Evolutionary conservation across 1,139 yeast genomes (phyloP).

Genomic region (Kluyveromyces marxianus): DNA sequence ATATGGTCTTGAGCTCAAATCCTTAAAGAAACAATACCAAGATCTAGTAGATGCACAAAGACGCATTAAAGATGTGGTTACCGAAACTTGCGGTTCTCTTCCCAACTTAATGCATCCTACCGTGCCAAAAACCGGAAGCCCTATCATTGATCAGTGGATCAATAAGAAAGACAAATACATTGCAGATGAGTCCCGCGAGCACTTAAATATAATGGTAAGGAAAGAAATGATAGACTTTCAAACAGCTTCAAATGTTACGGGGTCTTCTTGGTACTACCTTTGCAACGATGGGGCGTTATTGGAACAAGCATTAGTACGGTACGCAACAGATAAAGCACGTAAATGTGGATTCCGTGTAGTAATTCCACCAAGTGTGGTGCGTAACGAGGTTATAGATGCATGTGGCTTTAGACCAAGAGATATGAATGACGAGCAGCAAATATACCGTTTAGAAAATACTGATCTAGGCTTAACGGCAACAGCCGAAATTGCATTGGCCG

Average conservation of each 20-base stretch:
- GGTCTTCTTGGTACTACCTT: conserved; percentile 84
- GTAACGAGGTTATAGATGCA: conserved; percentile 68
- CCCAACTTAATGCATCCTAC: conserved; percentile 61
- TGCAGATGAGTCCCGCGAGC: conserved; percentile 41
- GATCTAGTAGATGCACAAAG: conserved; percentile 19
- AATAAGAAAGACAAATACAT: conserved; percentile 33
- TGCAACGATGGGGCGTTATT: conserved; percentile 80
- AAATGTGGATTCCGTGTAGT: conserved; percentile 60
- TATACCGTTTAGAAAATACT: conserved; percentile 48
- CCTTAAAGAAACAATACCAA: conserved; percentile 23
- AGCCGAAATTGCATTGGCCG: conserved; percentile 93
- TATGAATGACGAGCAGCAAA: conserved; percentile 78
- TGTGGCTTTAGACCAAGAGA: conserved; percentile 97
- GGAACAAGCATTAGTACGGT: conserved; percentile 85
- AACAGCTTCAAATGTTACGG: conserved; percentile 69
- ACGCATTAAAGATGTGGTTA: conserved; percentile 33
- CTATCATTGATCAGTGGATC: conserved; percentile 44
- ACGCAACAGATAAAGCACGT: conserved; percentile 62
- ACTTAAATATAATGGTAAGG: conserved; percentile 43
- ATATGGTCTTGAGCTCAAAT: conserved; percentile 16
- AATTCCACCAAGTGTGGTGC: conserved; percentile 81
- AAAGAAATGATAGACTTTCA: conserved; percentile 53
- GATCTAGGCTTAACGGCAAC: conserved; percentile 80
- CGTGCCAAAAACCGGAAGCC: conserved; percentile 37
- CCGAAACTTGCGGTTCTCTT: conserved; percentile 38